These are phyloP conservation scores for Apiotrichum siamense DNA, from an alignment of 1,284 basidiomycete genomes.

Conservation along the genomic window DNA sequence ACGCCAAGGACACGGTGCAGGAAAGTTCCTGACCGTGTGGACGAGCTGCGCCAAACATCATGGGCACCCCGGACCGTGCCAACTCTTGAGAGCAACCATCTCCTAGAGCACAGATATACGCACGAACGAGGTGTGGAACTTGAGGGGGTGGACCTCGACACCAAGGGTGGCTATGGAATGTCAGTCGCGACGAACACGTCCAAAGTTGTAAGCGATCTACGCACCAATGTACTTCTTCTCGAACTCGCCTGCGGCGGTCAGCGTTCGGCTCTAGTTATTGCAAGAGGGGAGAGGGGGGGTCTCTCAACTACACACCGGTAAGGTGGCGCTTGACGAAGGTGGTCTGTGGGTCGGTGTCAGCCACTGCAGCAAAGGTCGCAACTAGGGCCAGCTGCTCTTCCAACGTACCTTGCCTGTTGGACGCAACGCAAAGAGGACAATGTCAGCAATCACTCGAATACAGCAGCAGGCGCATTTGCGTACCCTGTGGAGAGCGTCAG, in stretches of 20 bases:
- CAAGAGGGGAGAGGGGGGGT: background rate
- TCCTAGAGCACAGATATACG: background rate
- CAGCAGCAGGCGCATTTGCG: no score
- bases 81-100: no score
- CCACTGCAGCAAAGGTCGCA: background rate
- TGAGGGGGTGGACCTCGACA: constrained; percentile 96
- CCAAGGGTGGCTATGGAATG: constrained; percentile 78
- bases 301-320: constrained; percentile 57
- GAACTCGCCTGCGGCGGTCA: constrained; percentile 62
- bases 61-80: no score
- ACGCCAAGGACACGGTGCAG: no score
- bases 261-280: background rate
- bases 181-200: background rate
- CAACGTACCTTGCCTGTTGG: constrained; percentile 26
- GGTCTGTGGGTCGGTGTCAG: constrained; percentile 54
- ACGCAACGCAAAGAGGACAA: background rate
- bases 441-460: constrained; percentile 4
- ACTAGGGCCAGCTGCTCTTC: background rate
- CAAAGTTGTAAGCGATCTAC: no score
- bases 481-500: constrained; percentile 11
- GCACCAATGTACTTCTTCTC: constrained; percentile 99
- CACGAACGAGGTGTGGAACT: constrained; percentile 89
- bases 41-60: no score
- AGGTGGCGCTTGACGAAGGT: constrained; percentile 99
- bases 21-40: no score